phyloP scores from a whole-genome alignment of 192 early-diverging fungal genomes.

The Backusella psychrophila region DNA sequence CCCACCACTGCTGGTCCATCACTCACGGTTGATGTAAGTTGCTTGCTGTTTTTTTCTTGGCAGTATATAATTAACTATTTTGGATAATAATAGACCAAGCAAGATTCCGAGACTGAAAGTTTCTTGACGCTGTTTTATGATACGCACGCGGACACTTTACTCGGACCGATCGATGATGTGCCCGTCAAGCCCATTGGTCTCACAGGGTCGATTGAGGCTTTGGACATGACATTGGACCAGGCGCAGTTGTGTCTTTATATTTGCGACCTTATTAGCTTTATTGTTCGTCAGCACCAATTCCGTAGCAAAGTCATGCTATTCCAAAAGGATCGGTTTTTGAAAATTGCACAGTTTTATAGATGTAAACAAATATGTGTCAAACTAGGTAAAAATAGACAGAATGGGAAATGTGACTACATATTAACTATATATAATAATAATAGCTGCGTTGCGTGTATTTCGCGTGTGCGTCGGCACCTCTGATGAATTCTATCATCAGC shows the following conservation, averaged over 20 bases:
- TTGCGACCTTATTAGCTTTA: conserved; percentile 78
- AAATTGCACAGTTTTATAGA: conserved; percentile 64
- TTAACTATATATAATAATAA: not conserved
- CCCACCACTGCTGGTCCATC: conserved; percentile 18
- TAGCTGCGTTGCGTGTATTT: conserved; percentile 80
- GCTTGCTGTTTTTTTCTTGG: conserved; percentile 6
- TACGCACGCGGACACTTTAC: conserved; percentile 52
- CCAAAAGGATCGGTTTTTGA: conserved; percentile 56
- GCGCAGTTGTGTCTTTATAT: conserved; percentile 54
- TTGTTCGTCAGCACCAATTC: conserved; percentile 67
- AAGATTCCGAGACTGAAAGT: conserved; percentile 64
- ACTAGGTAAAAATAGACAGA: conserved; percentile 47
- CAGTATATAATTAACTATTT: not conserved
- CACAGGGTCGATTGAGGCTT: conserved; percentile 8
- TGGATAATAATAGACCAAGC: conserved; percentile 9
- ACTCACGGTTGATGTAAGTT: conserved; percentile 31
- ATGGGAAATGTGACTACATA: not conserved
- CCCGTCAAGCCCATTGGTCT: conserved; percentile 32
- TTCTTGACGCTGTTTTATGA: conserved; percentile 84
- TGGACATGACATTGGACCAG: conserved; percentile 24
- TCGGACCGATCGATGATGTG: conserved; percentile 62
- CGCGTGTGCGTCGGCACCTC: conserved; percentile 71
- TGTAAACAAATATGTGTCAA: conserved; percentile 67
- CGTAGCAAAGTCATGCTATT: conserved; percentile 78
- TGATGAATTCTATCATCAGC: conserved; percentile 83